phyloP scores from a whole-genome alignment of 2,329 filamentous ascomycete genomes.

The Dothidotthia symphoricarpi region DNA sequence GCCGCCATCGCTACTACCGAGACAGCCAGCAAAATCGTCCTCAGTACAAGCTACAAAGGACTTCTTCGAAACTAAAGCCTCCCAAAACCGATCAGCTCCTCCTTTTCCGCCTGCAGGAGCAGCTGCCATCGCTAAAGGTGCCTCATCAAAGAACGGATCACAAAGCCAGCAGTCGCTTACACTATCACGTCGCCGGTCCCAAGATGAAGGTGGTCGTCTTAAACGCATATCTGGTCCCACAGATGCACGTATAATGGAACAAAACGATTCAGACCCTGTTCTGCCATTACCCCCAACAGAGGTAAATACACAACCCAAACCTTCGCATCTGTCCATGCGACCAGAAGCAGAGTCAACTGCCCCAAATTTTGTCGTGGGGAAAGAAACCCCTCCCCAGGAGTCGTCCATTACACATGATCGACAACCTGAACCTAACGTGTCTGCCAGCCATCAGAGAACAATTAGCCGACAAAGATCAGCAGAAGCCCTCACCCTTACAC shows the following conservation, averaged over 20 bases:
- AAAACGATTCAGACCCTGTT: slow-evolving; percentile 4
- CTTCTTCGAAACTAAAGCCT: slow-evolving; percentile 32
- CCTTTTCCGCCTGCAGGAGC: slow-evolving; percentile 11
- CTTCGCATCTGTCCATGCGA: slow-evolving; percentile 9
- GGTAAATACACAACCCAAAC: slow-evolving; percentile 5
- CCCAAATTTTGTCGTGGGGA: slow-evolving; percentile 10
- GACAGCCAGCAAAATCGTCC: slow-evolving; percentile 12
- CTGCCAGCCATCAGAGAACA: no score
- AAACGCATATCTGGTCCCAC: slow-evolving; percentile 3
- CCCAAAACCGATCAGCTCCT: slow-evolving; percentile 11
- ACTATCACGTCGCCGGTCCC: not conserved
- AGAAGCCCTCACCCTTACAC: no score
- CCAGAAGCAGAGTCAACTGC: slow-evolving; percentile 3
- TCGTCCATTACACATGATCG: no score
- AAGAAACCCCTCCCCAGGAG: slow-evolving; percentile 2
- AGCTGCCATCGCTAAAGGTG: slow-evolving; percentile 5
- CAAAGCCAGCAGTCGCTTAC: slow-evolving; percentile 2
- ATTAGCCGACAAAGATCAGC: no score
- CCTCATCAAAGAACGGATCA: slow-evolving; percentile 1
- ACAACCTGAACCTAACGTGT: no score
- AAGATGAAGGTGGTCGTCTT: slow-evolving; percentile 2
- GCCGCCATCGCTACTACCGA: slow-evolving; percentile 4
- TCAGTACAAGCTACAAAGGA: slow-evolving; percentile 30
- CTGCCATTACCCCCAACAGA: slow-evolving; percentile 10
- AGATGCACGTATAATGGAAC: not conserved